phyloP scores from a whole-genome alignment of 306 rosid genomes.

The Cicer yamashitae region DNA sequence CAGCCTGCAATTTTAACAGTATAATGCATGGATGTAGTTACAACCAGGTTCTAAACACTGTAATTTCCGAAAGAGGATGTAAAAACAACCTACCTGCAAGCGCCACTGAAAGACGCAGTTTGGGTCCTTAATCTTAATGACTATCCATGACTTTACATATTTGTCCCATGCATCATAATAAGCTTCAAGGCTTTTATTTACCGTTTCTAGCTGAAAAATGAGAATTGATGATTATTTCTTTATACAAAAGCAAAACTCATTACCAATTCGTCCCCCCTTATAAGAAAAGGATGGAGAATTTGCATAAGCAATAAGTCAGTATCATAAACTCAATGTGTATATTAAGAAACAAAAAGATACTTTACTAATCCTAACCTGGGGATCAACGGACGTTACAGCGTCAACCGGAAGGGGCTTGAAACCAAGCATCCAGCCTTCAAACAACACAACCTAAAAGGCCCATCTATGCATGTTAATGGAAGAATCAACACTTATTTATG shows the following conservation, averaged over 20 bases:
- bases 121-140: constrained; percentile 86
- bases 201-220: constrained; percentile 67
- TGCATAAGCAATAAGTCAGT: neutral
- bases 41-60: constrained; percentile 30
- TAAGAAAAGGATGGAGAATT: constrained; percentile 21
- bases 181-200: constrained; percentile 78
- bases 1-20: constrained; percentile 70
- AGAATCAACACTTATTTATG: constrained; percentile 4
- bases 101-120: constrained; percentile 89
- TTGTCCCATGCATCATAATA: constrained; percentile 94
- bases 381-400: constrained; percentile 72
- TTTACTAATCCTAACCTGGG: constrained; percentile 66
- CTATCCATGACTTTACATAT: constrained; percentile 81
- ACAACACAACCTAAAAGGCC: constrained; percentile 71
- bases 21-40: constrained; percentile 27
- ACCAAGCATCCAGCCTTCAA: constrained; percentile 99
- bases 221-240: constrained; percentile 20
- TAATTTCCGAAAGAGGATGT: constrained; percentile 31
- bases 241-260: constrained; percentile 12
- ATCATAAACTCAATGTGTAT: constrained; percentile 1
- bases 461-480: constrained; percentile 38
- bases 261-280: constrained; percentile 10
- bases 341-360: constrained; percentile 2
- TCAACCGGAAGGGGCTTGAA: constrained; percentile 81
- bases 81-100: constrained; percentile 62